Evolutionary conservation across 2,329 filamentous ascomycete species (phyloP).

Genomic region (Fusarium napiforme): DNA sequence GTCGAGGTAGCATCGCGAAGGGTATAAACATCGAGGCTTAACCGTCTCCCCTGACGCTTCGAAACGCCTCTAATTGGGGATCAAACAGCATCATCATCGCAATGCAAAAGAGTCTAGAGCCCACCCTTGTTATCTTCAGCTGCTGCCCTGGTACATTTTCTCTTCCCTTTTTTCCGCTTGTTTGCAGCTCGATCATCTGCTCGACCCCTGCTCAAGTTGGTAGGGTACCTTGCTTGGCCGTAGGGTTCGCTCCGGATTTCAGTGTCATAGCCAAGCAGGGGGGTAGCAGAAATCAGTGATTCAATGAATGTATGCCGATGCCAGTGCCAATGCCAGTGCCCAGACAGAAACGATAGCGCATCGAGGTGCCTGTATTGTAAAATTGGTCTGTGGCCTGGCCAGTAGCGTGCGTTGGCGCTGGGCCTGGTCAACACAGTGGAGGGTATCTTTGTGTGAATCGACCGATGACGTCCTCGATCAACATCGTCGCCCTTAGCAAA

Average conservation of each 20-base stretch:
- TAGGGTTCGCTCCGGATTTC: slow-evolving; percentile 31
- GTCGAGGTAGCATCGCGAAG: slow-evolving; percentile 23
- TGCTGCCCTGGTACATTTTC: slow-evolving; percentile 14
- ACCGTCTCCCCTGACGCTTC: slow-evolving; percentile 13
- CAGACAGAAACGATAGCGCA: slow-evolving; percentile 18
- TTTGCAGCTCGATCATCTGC: slow-evolving; percentile 21
- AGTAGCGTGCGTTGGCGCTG: slow-evolving; percentile 14
- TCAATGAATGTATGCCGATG: slow-evolving; percentile 17
- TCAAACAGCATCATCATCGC: slow-evolving; percentile 2
- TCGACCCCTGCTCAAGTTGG: slow-evolving; percentile 22
- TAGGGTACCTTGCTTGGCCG: slow-evolving; percentile 22
- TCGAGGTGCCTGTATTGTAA: slow-evolving; percentile 1
- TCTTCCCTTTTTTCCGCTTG: slow-evolving; percentile 3
- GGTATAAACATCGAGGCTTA: slow-evolving; percentile 29
- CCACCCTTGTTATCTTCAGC: slow-evolving; percentile 24
- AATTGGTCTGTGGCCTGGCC: neutral
- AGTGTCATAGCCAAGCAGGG: slow-evolving; percentile 19
- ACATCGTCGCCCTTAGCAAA: slow-evolving; percentile 44
- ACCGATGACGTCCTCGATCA: slow-evolving; percentile 51
- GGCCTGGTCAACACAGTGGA: slow-evolving; percentile 15
- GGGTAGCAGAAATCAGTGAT: slow-evolving; percentile 15
- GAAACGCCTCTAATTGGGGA: slow-evolving; percentile 17
- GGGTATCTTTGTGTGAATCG: slow-evolving; percentile 25
- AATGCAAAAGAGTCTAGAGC: neutral
- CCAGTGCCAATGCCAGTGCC: neutral